Conservation (phyloP, 2,329 filamentous ascomycete genomes). For the Colletotrichum cereale region DNA sequence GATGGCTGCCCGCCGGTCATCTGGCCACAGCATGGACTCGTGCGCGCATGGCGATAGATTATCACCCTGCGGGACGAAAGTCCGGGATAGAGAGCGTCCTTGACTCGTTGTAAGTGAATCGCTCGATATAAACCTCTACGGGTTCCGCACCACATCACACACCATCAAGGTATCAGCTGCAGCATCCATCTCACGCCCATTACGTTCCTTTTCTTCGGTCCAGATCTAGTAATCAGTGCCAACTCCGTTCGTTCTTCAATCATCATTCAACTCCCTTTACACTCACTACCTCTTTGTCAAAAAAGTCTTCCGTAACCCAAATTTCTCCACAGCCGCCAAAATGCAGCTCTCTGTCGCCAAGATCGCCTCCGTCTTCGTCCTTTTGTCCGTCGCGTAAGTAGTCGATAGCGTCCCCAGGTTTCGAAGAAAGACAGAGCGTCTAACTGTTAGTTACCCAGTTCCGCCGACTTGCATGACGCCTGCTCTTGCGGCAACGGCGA, state of each 20-base stretch:
- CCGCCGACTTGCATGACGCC: conserved; percentile 44
- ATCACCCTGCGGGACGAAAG: neutral
- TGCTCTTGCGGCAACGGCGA: conserved; percentile 44
- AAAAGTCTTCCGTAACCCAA: neutral
- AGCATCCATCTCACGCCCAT: conserved; percentile 32
- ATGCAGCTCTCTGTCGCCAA: conserved; percentile 38
- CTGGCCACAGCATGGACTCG: neutral
- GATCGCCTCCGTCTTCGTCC: conserved; percentile 29
- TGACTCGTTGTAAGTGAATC: conserved; percentile 21
- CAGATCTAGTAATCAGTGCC: conserved; percentile 37
- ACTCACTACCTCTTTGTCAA: conserved; percentile 28
- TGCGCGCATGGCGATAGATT: neutral
- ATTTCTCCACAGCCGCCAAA: conserved; percentile 15
- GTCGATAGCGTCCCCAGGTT: neutral
- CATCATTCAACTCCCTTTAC: conserved; percentile 6
- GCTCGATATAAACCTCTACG: conserved; percentile 38
- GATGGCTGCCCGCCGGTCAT: conserved; percentile 1
- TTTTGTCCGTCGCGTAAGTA: conserved; percentile 30
- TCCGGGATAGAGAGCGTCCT: neutral
- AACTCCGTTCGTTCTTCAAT: conserved; percentile 36
- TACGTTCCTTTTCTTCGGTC: conserved; percentile 40
- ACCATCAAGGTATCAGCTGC: conserved; percentile 7
- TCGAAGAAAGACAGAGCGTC: neutral
- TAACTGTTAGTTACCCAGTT: conserved; percentile 13
- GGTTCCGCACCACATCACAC: conserved; percentile 3